Evolutionary conservation across 306 rosid genomes (phyloP), one percentile per base, ranked within the genome.

Genomic region (Clitoria ternatea): DNA sequence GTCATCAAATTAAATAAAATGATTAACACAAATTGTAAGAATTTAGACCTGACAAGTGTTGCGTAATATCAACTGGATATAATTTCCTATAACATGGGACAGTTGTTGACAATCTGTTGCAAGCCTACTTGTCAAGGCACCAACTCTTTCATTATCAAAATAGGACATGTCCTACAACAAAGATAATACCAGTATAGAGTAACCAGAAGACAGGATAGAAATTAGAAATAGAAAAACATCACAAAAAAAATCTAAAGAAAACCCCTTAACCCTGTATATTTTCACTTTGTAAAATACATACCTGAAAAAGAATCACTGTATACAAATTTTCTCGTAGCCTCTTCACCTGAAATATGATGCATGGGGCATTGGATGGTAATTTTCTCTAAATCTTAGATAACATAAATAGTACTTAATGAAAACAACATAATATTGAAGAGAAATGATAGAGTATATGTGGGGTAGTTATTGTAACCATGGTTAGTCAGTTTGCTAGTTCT

Each of bases 101-200:
- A 90, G 63, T 53, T 45, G 80, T 75, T 87, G 91, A 66, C 96
- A 85, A 77, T 90, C 96, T 71, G 91, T 81, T 52, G 88, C 83
- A 20, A 87, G 90, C 85, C 90, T 87, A 77, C 94, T 87, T 24
- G 94, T 90, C 84, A 90, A 80, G 77, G 78, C 78, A 74, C 96
- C 94, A 43, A 90, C 88, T 53, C 81, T 72, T 72, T 82, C 88
- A 76, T 81, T 80, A 66, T 87, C 93, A 68, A 81, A 90, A 82
- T 85, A 89, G 68, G 85, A 79, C 50, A 88, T 81, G 72, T 88
- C 94, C 90, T 74, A 77, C 79, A 74, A 75, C 45, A 72, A 47
- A 55, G 74, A 84, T 52, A 61, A 22, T 35, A 77, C 45, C 59
- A 63, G 22, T 49, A 18, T 44, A 37, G 36, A 57, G 60, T 45